phyloP scores from a whole-genome alignment of 2,329 filamentous ascomycete genomes.

The Sarocladium kiliense region DNA sequence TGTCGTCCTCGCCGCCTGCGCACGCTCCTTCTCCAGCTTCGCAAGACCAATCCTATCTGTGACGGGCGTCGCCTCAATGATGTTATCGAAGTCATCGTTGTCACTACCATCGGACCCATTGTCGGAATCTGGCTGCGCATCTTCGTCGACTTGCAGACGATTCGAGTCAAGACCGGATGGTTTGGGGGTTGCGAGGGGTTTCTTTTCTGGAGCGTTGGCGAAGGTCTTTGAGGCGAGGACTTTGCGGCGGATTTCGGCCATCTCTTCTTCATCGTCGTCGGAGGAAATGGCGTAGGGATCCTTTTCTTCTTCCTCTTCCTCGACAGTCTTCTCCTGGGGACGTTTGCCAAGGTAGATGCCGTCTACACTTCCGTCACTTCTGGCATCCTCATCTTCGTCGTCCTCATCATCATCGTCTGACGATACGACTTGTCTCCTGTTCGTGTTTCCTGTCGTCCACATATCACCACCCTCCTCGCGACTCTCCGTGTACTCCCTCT shows the following conservation, averaged over 20 bases:
- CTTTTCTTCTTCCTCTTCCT: slow-evolving; percentile 41
- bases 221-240: slow-evolving; percentile 93
- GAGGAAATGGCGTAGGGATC: slow-evolving; percentile 76
- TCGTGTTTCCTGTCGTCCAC: slow-evolving; percentile 89
- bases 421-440: slow-evolving; percentile 53
- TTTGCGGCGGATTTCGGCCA: slow-evolving; percentile 85
- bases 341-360: slow-evolving; percentile 58
- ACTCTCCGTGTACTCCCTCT: slow-evolving; percentile 81
- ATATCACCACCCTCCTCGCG: slow-evolving; percentile 68
- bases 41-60: slow-evolving; percentile 74
- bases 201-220: slow-evolving; percentile 45
- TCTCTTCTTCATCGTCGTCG: slow-evolving; percentile 70
- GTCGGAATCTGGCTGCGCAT: slow-evolving; percentile 68
- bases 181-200: slow-evolving; percentile 59
- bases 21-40: slow-evolving; percentile 51
- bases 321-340: slow-evolving; percentile 26
- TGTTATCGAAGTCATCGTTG: slow-evolving; percentile 83
- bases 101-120: slow-evolving; percentile 50
- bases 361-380: slow-evolving; percentile 42
- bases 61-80: slow-evolving; percentile 85
- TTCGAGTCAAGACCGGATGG: slow-evolving; percentile 41
- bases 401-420: slow-evolving; percentile 51
- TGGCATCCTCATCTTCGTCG: slow-evolving; percentile 37
- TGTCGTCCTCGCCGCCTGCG: slow-evolving; percentile 40
- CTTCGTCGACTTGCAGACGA: slow-evolving; percentile 47